Percentiles rank a stretch among this genome's conserved stretches.
phyloP scores from a whole-genome alignment of 1,284 basidiomycete genomes.

The Thelephora terrestris region DNA sequence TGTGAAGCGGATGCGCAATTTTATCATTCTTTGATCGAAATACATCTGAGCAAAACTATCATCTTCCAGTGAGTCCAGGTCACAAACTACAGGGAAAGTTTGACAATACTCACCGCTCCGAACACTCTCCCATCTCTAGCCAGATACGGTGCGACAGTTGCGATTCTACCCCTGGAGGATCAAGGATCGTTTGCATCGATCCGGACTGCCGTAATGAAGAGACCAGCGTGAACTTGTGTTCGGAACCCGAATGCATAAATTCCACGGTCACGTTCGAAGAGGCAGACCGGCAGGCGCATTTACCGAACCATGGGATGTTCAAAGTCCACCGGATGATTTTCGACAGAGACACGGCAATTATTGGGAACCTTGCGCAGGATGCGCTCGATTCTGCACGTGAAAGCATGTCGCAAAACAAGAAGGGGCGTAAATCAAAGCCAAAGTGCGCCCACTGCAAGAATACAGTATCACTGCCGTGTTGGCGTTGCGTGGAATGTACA shows the following conservation, averaged over 20 bases:
- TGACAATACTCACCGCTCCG: not conserved
- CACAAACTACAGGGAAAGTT: not conserved
- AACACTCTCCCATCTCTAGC: slow-evolving; percentile 6
- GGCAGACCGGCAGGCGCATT: slow-evolving; percentile 9
- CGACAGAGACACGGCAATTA: slow-evolving; percentile 10
- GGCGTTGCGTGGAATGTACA: slow-evolving; percentile 15
- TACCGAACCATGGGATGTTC: slow-evolving; percentile 12
- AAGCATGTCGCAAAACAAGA: not conserved
- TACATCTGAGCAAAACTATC: slow-evolving; percentile 10
- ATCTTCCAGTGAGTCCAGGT: slow-evolving; percentile 13
- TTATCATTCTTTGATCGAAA: slow-evolving; percentile 6
- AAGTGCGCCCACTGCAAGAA: slow-evolving; percentile 7
- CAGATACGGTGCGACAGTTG: slow-evolving; percentile 16
- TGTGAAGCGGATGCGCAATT: slow-evolving; percentile 4
- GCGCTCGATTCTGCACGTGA: slow-evolving; percentile 2
- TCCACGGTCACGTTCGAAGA: slow-evolving; percentile 7
- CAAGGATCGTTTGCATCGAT: slow-evolving; percentile 19
- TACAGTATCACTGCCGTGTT: slow-evolving; percentile 11
- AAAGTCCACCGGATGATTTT: slow-evolving; percentile 12
- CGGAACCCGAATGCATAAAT: slow-evolving; percentile 11
- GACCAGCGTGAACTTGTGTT: slow-evolving; percentile 16
- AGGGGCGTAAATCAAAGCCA: slow-evolving; percentile 6
- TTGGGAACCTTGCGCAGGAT: slow-evolving; percentile 11
- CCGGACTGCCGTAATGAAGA: slow-evolving; percentile 14
- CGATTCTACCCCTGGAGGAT: slow-evolving; percentile 11